Percentiles rank a stretch among this genome's conserved stretches.
Evolutionary conservation across 176 grass and related monocot genomes (phyloP).

Genomic region (Carex littledalei): DNA sequence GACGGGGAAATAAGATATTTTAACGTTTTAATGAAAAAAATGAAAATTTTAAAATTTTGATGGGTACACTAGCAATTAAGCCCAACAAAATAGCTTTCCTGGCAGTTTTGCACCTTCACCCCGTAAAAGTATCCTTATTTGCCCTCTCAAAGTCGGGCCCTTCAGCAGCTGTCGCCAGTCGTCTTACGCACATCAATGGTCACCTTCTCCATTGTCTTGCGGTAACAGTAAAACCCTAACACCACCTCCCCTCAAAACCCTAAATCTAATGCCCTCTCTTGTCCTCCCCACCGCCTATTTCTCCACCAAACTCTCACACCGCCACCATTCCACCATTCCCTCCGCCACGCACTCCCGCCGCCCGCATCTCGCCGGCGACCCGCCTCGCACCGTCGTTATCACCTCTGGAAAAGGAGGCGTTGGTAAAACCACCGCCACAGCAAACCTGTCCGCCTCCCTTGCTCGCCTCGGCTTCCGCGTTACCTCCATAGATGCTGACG

Average conservation of each 20-base stretch:
- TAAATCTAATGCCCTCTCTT: conserved; percentile 1
- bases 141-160: neutral
- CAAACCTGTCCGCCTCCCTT: conserved; percentile 80
- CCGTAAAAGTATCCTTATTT: neutral
- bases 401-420: conserved; percentile 95
- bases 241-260: neutral
- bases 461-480: conserved; percentile 65
- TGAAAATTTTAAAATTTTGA: too few species aligned
- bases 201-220: neutral
- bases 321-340: conserved; percentile 5
- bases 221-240: conserved; percentile 9
- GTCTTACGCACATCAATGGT: neutral
- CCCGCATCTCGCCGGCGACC: conserved; percentile 67
- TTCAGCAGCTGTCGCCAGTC: neutral
- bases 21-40: too few species aligned
- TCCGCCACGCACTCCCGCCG: conserved; percentile 31
- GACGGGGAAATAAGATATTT: too few species aligned
- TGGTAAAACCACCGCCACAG: conserved; percentile 88
- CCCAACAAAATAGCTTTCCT: neutral
- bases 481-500: conserved; percentile 83
- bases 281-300: neutral
- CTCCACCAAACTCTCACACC: neutral
- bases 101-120: neutral
- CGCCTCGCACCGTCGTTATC: conserved; percentile 76
- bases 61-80: too few species aligned